Evolutionary conservation across 495 filamentous ascomycete species (phyloP).

Genomic region (Evernia prunastri): DNA sequence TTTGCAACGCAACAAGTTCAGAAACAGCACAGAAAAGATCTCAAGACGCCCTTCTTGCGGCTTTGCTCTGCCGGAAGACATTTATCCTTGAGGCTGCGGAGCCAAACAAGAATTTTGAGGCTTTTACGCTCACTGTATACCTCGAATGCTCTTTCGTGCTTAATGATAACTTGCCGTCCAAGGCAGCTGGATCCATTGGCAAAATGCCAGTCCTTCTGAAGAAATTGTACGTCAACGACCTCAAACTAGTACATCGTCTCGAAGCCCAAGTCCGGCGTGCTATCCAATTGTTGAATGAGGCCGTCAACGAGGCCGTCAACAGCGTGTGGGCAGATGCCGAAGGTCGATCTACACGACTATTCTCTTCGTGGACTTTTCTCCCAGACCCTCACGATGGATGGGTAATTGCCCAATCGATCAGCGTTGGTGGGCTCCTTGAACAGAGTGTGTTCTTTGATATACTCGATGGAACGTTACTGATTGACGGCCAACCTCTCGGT

Average conservation of each 20-base stretch:
- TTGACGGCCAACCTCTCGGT: conserved; percentile 43
- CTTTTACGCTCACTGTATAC: conserved; percentile 14
- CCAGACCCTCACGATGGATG: conserved; percentile 14
- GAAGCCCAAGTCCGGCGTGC: conserved; percentile 30
- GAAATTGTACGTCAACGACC: conserved; percentile 42
- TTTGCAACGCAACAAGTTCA: conserved; percentile 35
- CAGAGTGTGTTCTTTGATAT: conserved; percentile 39
- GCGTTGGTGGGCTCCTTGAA: not conserved
- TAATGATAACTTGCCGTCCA: conserved; percentile 18
- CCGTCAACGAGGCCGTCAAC: conserved; percentile 18
- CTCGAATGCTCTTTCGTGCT: conserved; percentile 23
- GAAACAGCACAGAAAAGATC: conserved; percentile 33
- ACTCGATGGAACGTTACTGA: conserved; percentile 42
- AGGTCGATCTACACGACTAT: conserved; percentile 1
- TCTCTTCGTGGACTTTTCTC: conserved; percentile 17
- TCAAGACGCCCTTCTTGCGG: conserved; percentile 40
- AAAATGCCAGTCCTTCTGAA: conserved; percentile 12
- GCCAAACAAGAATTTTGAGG: not conserved
- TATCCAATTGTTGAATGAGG: conserved; percentile 20
- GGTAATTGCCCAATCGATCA: conserved; percentile 8
- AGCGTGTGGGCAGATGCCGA: conserved; percentile 18
- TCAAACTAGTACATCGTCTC: conserved; percentile 40
- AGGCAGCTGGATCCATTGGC: conserved; percentile 12
- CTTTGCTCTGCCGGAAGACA: conserved; percentile 46
- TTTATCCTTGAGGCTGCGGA: conserved; percentile 30